Evolutionary conservation across 306 rosid species (phyloP).

Genomic region (Cucurbita argyrosperma): DNA sequence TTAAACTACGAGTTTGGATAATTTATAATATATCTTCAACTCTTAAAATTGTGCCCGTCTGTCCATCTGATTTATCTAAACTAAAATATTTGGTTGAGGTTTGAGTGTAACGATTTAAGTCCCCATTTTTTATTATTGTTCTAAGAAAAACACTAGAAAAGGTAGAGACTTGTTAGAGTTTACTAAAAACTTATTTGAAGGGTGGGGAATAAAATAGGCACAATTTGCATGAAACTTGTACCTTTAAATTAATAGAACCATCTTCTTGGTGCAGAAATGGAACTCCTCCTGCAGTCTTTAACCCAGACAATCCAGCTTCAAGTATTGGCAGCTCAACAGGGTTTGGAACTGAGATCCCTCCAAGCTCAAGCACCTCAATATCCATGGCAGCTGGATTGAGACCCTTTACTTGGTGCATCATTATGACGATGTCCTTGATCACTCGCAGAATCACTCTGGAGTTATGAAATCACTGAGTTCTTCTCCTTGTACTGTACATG

Average conservation of each 20-base stretch:
- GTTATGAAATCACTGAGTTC: not conserved
- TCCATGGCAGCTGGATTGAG: slow-evolving; percentile 8
- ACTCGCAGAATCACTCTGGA: not conserved
- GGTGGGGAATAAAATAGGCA: too few relatives aligned
- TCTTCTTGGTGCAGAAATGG: slow-evolving; percentile 1
- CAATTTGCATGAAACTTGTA: too few relatives aligned
- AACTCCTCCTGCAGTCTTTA: slow-evolving; percentile 4
- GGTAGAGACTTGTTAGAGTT: too few relatives aligned
- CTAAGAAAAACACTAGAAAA: too few relatives aligned
- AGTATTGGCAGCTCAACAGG: slow-evolving; percentile 4
- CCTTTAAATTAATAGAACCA: not conserved
- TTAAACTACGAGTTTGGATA: not conserved
- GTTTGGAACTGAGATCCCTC: slow-evolving; percentile 7
- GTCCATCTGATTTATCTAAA: not conserved
- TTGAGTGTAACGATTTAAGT: too few relatives aligned
- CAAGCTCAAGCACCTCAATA: slow-evolving; percentile 1
- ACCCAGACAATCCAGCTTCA: slow-evolving; percentile 8
- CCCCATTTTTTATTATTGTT: too few relatives aligned
- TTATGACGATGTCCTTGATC: not conserved
- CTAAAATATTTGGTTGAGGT: not conserved
- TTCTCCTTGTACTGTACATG: not conserved
- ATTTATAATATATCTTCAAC: not conserved
- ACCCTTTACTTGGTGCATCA: not conserved
- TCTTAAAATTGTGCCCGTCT: not conserved
- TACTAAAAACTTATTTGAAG: too few relatives aligned